phyloP scores from a whole-genome alignment of 768 basidiomycete genomes.

The Terana coerulea region DNA sequence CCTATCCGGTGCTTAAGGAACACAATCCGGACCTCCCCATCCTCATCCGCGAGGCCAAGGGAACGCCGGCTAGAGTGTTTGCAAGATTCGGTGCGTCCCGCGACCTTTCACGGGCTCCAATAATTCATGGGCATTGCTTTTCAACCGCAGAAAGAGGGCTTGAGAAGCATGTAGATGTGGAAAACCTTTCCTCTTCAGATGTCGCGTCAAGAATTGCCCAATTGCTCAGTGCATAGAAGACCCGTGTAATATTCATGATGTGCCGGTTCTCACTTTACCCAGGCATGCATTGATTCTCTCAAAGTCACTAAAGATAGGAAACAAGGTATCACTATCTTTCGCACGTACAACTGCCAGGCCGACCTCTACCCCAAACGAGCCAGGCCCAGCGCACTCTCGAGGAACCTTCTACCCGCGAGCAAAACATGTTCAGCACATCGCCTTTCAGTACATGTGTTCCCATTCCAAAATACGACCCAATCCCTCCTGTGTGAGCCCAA shows the following conservation, averaged over 20 bases:
- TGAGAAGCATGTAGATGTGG: conserved; percentile 78
- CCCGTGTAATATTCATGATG: background rate
- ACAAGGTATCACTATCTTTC: no score
- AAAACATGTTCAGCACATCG: no score
- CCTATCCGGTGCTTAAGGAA: conserved; percentile 74
- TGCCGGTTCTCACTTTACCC: no score
- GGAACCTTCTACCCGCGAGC: no score
- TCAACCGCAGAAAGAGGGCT: conserved; percentile 63
- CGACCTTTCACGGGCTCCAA: conserved; percentile 1
- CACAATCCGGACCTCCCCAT: conserved; percentile 85
- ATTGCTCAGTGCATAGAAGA: conserved; percentile 38
- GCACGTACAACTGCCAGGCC: no score
- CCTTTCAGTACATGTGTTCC: no score
- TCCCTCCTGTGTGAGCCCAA: no score
- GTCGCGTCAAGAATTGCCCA: conserved; percentile 69
- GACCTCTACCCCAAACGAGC: no score
- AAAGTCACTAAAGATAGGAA: no score
- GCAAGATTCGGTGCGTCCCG: conserved; percentile 72
- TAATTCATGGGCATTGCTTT: background rate
- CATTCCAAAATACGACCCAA: no score
- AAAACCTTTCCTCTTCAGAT: conserved; percentile 67
- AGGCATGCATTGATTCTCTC: no score
- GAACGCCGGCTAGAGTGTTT: conserved; percentile 79
- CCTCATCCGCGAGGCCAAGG: conserved; percentile 74
- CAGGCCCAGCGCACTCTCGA: no score